Conservation (phyloP, 1,139 yeast genomes). For the Candida pseudocylindracea region DNA sequence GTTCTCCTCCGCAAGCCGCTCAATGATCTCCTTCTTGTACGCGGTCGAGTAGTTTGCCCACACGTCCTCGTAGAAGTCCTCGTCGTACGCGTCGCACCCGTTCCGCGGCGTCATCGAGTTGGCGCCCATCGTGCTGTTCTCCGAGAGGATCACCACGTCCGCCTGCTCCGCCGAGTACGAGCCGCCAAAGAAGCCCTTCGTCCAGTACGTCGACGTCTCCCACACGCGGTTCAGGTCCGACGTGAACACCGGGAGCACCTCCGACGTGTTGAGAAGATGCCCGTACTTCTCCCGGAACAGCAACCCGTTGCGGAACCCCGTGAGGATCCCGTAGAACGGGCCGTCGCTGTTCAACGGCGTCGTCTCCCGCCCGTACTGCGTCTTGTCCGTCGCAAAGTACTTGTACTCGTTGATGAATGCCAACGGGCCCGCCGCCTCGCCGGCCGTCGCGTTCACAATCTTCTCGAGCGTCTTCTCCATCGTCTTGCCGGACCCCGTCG, state of each 20-base stretch:
- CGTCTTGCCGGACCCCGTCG: neutral
- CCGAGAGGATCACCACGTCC: constrained; percentile 9
- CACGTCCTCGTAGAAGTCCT: constrained; percentile 4
- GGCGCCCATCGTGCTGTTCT: constrained; percentile 9
- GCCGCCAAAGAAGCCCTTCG: constrained; percentile 13
- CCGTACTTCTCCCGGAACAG: constrained; percentile 12
- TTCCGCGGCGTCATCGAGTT: constrained; percentile 11
- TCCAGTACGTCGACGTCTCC: constrained; percentile 11
- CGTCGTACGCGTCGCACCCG: constrained; percentile 10
- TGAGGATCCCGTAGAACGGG: constrained; percentile 10
- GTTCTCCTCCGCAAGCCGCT: constrained; percentile 4
- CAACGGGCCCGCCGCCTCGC: constrained; percentile 11
- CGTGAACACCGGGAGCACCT: constrained; percentile 8
- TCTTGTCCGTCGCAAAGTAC: constrained; percentile 10
- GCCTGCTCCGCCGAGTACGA: constrained; percentile 4
- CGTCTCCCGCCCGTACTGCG: constrained; percentile 11
- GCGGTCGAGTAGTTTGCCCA: constrained; percentile 6
- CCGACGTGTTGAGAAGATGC: constrained; percentile 6
- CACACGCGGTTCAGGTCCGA: constrained; percentile 11
- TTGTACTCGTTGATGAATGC: constrained; percentile 12
- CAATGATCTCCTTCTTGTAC: constrained; percentile 13
- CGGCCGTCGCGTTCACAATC: constrained; percentile 6
- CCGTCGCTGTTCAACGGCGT: constrained; percentile 9
- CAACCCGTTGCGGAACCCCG: constrained; percentile 14
- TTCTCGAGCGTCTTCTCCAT: constrained; percentile 3